Base-by-base conservation (phyloP, 306 rosid species). In the Fagus crenata region DNA sequence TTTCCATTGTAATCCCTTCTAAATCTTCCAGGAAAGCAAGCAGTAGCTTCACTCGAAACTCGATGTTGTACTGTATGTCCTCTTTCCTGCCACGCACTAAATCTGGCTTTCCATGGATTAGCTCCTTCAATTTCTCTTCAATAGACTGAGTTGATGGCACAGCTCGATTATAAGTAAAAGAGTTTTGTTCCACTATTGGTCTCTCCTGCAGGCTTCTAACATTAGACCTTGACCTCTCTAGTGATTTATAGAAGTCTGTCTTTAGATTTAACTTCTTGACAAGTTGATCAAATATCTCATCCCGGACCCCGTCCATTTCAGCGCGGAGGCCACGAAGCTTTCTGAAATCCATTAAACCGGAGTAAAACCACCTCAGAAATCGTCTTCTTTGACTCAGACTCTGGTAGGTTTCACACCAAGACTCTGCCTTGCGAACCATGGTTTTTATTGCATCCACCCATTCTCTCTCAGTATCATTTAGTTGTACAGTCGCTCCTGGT, bases 71-170 rank as follows among this genome's bases (percentile, higher is more conserved):
- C 28, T 71, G 42, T 4, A 32, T 35, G 9, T 83, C 84, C 11
- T 78, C 76, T 37, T 83, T 67, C n/a, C 83, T 55, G 12, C 87
- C 84, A 2, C 83, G 49, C 0, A 75, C 42, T 12, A 22, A 22
- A 22, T 22, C 28, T 22, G 28, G 28, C 28, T 22, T 22, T 22
- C 28, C 28, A 22, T 22, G 28, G 28, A 22, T 22, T 22, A 22
- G 28, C 28, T 22, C 28, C 28, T 22, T 42, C 46, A 42, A 6
- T 42, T 42, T 42, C 46, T 6, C 11, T 42, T 42, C 11, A 1
- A 42, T 42, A 42, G 0, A 42, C 9, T 1, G 7, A 1, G 61
- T 4, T 55, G 18, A 5, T 13, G 13, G 11, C 2, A 42, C 0
- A 15, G 0, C n/a, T 15, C 2, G 28, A 15, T 55, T 7, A 55